Percentiles rank a stretch among this genome's conserved stretches.
phyloP scores from a whole-genome alignment of 306 rosid species.

The Mucuna pruriens region DNA sequence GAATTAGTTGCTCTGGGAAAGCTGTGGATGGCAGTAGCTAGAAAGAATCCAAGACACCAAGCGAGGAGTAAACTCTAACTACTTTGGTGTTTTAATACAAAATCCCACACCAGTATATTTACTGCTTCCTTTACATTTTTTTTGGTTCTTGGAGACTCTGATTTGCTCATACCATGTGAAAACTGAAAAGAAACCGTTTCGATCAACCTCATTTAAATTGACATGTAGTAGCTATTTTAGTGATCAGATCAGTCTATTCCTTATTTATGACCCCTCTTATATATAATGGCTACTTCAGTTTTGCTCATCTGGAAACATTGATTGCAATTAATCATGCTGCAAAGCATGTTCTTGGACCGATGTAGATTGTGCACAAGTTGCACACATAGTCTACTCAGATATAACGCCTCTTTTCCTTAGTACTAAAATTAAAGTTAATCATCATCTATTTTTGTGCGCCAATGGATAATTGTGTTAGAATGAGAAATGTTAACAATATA shows the following conservation, averaged over 20 bases:
- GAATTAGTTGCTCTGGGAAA: conserved; percentile 51
- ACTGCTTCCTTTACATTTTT: background rate
- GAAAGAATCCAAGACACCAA: background rate
- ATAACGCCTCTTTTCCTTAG: background rate
- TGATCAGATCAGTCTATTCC: background rate
- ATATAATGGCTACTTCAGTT: background rate
- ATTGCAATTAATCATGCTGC: background rate
- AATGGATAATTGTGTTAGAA: background rate
- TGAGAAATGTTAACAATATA: too few species aligned
- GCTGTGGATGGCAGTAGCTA: conserved; percentile 44
- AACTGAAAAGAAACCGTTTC: background rate
- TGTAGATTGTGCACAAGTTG: background rate
- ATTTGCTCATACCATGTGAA: background rate
- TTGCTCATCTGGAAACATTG: background rate
- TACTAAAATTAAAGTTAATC: background rate
- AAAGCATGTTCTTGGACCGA: background rate
- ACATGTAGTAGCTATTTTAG: background rate
- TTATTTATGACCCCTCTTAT: background rate
- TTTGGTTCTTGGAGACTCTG: background rate
- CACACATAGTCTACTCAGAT: background rate
- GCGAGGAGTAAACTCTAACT: conserved; percentile 24
- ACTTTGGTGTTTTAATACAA: background rate
- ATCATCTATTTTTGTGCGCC: background rate
- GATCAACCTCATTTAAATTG: background rate
- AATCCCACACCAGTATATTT: background rate